Percentiles rank a stretch among this genome's conserved stretches.
These are phyloP conservation scores for Debaryomyces udenii DNA, from an alignment of 1,139 yeast species.

Conservation along the genomic window DNA sequence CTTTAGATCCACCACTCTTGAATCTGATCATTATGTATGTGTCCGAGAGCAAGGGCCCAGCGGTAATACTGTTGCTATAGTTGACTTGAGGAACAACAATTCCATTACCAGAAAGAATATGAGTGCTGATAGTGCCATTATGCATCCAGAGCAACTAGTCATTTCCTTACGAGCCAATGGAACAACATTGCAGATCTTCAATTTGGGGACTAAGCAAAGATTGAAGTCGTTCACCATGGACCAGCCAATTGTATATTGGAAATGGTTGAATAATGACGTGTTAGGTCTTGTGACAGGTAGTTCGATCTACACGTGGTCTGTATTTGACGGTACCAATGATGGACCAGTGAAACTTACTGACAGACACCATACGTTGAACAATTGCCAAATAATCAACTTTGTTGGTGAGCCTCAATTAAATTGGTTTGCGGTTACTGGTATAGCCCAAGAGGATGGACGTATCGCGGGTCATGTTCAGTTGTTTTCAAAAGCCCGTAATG, in stretches of 20 bases:
- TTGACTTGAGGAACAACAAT: slow-evolving; percentile 76
- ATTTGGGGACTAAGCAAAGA: slow-evolving; percentile 83
- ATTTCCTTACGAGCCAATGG: slow-evolving; percentile 96
- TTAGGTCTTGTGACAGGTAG: slow-evolving; percentile 86
- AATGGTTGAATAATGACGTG: slow-evolving; percentile 76
- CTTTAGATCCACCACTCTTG: slow-evolving; percentile 91
- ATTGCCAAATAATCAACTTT: slow-evolving; percentile 89
- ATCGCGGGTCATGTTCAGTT: slow-evolving; percentile 97
- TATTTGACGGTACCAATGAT: slow-evolving; percentile 76
- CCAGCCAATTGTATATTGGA: slow-evolving; percentile 95
- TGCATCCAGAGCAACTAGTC: slow-evolving; percentile 88
- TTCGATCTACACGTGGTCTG: slow-evolving; percentile 77
- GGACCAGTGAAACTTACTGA: slow-evolving; percentile 82
- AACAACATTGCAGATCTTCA: slow-evolving; percentile 91
- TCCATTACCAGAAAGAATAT: slow-evolving; percentile 83
- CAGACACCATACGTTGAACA: slow-evolving; percentile 78
- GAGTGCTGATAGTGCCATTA: slow-evolving; percentile 97
- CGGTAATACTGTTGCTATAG: slow-evolving; percentile 89
- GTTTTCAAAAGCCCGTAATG: slow-evolving; percentile 82
- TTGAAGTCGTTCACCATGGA: slow-evolving; percentile 84
- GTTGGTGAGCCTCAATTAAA: slow-evolving; percentile 78
- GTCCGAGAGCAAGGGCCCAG: slow-evolving; percentile 76
- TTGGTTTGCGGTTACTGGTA: slow-evolving; percentile 96
- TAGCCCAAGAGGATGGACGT: slow-evolving; percentile 91
- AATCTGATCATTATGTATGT: slow-evolving; percentile 88